Evolutionary conservation across 2,329 filamentous ascomycete species (phyloP), one percentile per base, ranked within the genome.

Genomic region (Colletotrichum sp.): DNA sequence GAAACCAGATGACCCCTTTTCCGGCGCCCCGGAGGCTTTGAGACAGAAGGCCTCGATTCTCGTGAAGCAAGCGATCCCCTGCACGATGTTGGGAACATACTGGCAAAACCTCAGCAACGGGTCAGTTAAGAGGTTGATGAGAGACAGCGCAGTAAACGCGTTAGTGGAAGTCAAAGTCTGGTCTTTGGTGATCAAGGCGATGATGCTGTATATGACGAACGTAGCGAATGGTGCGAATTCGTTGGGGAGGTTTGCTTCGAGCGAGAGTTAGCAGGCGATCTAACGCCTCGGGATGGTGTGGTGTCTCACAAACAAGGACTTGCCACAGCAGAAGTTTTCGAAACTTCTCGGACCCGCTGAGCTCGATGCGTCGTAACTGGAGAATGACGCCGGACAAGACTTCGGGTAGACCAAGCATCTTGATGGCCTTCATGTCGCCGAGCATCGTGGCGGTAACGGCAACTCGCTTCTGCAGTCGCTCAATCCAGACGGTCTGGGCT

Each of bases 401-500:
- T 16, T 85, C 81, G 49, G 84, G 86, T 5, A 90, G 78, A 0
- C 89, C 89, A 2, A 87, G 83, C 77, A 90, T 86, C 78, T 90
- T 90, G 71, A 90, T 84, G 9, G 85, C 86, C 77, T 89, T 90
- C 82, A 91, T 89, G 12, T 86, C 86, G 8, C 84, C 85, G 0
- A 90, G 82, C 79, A 89, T 86, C 3, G 84, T 83, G 5, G 87
- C 83, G 0, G 88, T 90, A 12, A 86, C 85, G 7, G 85, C 87
- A 30, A 90, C 86, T 5, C 89, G 86, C 34, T 82, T 82, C 78
- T 90, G 85, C 16, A 89, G 87, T 10, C 87, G 87, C 60, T 87
- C 83, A 32, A 90, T 83, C 89, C 89, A 91, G 10, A 81, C 78
- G 6, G 84, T 85, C 73, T 89, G 88, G 12, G 77, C 71, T 12